Percentiles rank a stretch among this genome's conserved stretches.
Evolutionary conservation across 495 filamentous ascomycete genomes (phyloP).

Genomic region (Choiromyces venosus): DNA sequence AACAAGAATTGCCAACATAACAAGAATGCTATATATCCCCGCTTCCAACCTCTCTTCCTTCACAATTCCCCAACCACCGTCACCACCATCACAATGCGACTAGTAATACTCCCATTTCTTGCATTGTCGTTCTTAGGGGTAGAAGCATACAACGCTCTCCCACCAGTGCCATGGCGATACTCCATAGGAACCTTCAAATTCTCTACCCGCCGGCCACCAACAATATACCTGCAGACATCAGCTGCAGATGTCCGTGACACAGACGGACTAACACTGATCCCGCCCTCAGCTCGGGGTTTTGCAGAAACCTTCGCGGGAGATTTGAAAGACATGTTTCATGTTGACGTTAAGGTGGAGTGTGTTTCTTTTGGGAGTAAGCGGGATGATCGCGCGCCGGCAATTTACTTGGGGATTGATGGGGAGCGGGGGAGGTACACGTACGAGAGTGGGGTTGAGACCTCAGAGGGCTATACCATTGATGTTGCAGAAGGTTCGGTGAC

Average conservation of each 20-base stretch:
- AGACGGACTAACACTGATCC: constrained; percentile 52
- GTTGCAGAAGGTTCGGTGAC: constrained; percentile 40
- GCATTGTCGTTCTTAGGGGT: background rate
- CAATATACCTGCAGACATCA: constrained; percentile 20
- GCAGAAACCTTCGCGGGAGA: constrained; percentile 49
- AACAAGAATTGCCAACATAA: background rate
- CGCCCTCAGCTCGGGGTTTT: constrained; percentile 50
- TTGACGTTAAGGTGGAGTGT: constrained; percentile 37
- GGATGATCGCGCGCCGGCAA: constrained; percentile 35
- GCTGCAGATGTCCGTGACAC: constrained; percentile 34
- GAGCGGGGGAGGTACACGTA: constrained; percentile 44
- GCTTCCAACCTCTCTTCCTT: background rate
- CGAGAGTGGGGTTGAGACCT: constrained; percentile 47
- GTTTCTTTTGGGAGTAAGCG: constrained; percentile 4
- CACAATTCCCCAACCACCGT: background rate
- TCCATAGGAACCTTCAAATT: constrained; percentile 9
- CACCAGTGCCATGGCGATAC: constrained; percentile 18
- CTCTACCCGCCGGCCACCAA: background rate
- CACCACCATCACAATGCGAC: background rate
- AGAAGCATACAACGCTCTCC: constrained; percentile 19
- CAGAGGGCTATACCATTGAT: constrained; percentile 50
- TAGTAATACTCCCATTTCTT: background rate
- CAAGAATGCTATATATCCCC: background rate
- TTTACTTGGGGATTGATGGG: constrained; percentile 45
- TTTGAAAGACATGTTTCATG: constrained; percentile 44